These are phyloP conservation scores for Nymphaea colorata DNA, from an alignment of 164 flowering plant genomes.

Conservation along the genomic window DNA sequence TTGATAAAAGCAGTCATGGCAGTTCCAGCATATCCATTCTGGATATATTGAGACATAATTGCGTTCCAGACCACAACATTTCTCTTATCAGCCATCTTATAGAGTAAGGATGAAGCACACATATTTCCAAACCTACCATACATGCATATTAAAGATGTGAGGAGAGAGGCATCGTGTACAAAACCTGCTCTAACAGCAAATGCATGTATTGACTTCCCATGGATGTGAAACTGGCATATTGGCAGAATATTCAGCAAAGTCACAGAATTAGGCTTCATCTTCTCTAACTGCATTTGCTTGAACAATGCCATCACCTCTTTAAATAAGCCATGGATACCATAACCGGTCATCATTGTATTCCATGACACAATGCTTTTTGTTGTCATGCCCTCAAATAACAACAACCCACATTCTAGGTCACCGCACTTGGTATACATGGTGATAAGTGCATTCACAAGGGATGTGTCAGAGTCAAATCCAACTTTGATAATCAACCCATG, in stretches of 20 bases:
- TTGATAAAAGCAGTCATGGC: conserved; percentile 26
- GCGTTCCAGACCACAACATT: conserved; percentile 49
- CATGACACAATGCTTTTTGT: conserved; percentile 37
- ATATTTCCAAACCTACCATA: conserved; percentile 32
- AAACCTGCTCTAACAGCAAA: conserved; percentile 26
- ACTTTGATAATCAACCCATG: conserved; percentile 36
- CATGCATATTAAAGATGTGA: conserved; percentile 46
- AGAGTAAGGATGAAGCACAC: conserved; percentile 19
- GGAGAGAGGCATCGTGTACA: conserved; percentile 22
- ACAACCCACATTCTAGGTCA: conserved; percentile 23
- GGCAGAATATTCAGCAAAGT: conserved; percentile 41
- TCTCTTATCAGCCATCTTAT: conserved; percentile 26
- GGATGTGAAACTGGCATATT: conserved; percentile 21
- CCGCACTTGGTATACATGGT: conserved; percentile 47
- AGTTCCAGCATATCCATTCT: conserved; percentile 11
- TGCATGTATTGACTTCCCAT: conserved; percentile 42
- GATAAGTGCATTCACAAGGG: conserved; percentile 41
- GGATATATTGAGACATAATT: conserved; percentile 27
- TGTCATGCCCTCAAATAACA: conserved; percentile 33
- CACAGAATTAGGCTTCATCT: conserved; percentile 36
- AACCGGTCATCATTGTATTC: conserved; percentile 54
- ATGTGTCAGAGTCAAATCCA: conserved; percentile 22
- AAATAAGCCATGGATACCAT: conserved; percentile 17
- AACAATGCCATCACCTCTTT: conserved; percentile 23
- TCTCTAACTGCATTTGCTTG: conserved; percentile 24